A percentile compares a stretch with the other conserved stretches of the same genome.
phyloP scores from a whole-genome alignment of 2,329 filamentous ascomycete genomes.

The Exophiala dermatitidis region DNA sequence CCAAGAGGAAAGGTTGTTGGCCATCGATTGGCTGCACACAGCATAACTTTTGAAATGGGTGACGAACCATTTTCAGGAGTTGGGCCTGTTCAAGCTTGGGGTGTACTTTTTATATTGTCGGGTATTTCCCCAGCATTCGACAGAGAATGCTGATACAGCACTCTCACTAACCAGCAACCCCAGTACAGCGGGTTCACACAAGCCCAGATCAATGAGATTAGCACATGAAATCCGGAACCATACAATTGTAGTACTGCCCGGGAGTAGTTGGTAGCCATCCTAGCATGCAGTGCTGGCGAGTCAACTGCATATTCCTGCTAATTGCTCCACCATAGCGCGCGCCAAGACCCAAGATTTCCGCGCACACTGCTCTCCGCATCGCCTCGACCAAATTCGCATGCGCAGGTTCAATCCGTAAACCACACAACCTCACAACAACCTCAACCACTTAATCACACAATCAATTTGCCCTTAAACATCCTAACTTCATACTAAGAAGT shows the following conservation, averaged over 20 bases:
- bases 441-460: constrained; percentile 23
- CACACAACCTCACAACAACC: constrained; percentile 26
- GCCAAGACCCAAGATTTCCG: constrained; percentile 7
- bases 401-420: constrained; percentile 7
- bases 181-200: background rate
- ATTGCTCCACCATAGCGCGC: constrained; percentile 3
- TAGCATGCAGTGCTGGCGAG: no score
- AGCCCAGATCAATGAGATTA: no score
- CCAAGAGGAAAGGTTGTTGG: constrained; percentile 54
- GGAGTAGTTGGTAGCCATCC: no score
- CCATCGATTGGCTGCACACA: constrained; percentile 30
- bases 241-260: no score
- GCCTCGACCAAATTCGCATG: background rate
- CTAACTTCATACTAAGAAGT: constrained; percentile 95
- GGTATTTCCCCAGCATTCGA: no score
- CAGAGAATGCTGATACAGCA: no score
- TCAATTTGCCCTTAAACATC: constrained; percentile 80
- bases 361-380: constrained; percentile 1
- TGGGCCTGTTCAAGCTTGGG: background rate
- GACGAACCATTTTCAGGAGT: constrained; percentile 30
- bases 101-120: background rate
- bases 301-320: background rate
- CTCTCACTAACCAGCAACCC: background rate
- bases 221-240: no score
- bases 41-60: constrained; percentile 59